Conservation (phyloP, 2,329 filamentous ascomycete species). For the Canariomyces notabilis region DNA sequence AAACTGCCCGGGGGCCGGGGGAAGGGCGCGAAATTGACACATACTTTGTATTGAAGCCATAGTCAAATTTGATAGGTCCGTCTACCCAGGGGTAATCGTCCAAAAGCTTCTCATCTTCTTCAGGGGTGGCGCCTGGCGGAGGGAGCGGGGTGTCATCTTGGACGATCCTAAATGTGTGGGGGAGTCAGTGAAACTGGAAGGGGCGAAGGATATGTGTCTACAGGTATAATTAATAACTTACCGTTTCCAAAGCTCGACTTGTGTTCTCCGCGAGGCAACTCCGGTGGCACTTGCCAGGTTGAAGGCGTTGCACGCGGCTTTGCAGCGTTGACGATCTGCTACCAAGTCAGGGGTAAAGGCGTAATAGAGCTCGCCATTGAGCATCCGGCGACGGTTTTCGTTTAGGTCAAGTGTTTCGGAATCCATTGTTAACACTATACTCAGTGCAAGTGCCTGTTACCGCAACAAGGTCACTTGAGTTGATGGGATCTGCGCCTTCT, state of each 20-base stretch:
- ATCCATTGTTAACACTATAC: slow-evolving; percentile 9
- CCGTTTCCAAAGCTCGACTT: slow-evolving; percentile 67
- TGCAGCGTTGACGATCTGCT: slow-evolving; percentile 58
- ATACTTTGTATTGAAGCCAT: slow-evolving; percentile 67
- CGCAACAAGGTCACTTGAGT: too few relatives aligned
- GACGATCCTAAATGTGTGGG: slow-evolving; percentile 47
- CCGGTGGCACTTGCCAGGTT: slow-evolving; percentile 48
- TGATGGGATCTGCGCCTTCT: too few relatives aligned
- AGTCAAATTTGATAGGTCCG: slow-evolving; percentile 66
- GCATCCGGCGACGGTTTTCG: slow-evolving; percentile 54
- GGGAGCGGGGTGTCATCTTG: slow-evolving; percentile 60
- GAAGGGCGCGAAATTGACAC: slow-evolving; percentile 10
- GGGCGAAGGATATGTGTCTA: too few relatives aligned
- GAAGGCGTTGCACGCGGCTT: slow-evolving; percentile 55
- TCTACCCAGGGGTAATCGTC: slow-evolving; percentile 64
- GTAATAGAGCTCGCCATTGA: slow-evolving; percentile 65
- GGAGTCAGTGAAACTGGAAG: not conserved
- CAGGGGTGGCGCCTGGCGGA: slow-evolving; percentile 47
- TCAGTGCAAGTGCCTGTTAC: too few relatives aligned
- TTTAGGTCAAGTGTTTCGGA: slow-evolving; percentile 31
- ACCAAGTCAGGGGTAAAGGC: slow-evolving; percentile 66
- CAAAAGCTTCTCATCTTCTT: slow-evolving; percentile 62
- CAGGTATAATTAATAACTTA: too few relatives aligned
- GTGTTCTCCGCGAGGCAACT: slow-evolving; percentile 54
- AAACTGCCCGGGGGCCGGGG: too few relatives aligned